phyloP scores from a whole-genome alignment of 805 yeast genomes.

The Pichia nakasei region DNA sequence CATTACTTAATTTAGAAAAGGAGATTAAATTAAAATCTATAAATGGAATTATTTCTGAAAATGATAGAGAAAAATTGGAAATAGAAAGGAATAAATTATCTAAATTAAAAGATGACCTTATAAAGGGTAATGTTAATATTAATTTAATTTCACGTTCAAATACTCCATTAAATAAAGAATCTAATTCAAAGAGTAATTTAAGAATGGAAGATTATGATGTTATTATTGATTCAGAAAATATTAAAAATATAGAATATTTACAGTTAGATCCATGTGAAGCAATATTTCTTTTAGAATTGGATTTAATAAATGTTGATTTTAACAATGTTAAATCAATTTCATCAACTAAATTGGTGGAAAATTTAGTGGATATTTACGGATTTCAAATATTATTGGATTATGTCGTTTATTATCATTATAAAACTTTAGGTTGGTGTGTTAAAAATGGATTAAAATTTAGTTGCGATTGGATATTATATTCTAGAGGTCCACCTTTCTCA shows the following conservation, averaged over 20 bases:
- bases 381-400: constrained; percentile 37
- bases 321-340: not conserved
- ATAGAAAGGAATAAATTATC: constrained; percentile 25
- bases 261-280: constrained; percentile 74
- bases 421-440: constrained; percentile 92
- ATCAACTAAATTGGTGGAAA: constrained; percentile 10
- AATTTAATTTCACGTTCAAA: constrained; percentile 1
- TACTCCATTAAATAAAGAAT: constrained; percentile 1
- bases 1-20: constrained; percentile 42
- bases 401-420: constrained; percentile 75
- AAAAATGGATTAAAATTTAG: constrained; percentile 90
- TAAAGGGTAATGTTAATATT: constrained; percentile 9
- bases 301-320: constrained; percentile 25
- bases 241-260: constrained; percentile 35
- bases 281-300: constrained; percentile 46
- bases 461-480: constrained; percentile 72
- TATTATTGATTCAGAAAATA: constrained; percentile 18
- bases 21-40: constrained; percentile 20
- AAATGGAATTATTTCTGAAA: constrained; percentile 7
- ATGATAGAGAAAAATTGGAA: constrained; percentile 22
- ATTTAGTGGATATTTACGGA: constrained; percentile 11
- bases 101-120: constrained; percentile 14
- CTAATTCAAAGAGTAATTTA: constrained; percentile 1
- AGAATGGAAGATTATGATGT: constrained; percentile 32
- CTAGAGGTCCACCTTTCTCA: constrained; percentile 89